These are phyloP conservation scores for Pichia pseudocactophila DNA, from an alignment of 805 yeast species.

Conservation along the genomic window DNA sequence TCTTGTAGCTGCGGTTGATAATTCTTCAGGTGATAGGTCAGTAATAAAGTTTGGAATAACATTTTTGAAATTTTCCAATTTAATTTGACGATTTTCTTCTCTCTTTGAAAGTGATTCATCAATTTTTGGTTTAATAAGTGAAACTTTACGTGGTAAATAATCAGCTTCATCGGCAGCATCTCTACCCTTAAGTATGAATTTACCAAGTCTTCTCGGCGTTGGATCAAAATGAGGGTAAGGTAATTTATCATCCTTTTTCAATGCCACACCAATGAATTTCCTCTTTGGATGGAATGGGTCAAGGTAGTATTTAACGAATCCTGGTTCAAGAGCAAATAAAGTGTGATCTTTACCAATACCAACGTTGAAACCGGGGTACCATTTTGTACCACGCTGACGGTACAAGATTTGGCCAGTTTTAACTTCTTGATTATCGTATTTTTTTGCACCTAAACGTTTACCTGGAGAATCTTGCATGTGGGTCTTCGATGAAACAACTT, in stretches of 20 bases:
- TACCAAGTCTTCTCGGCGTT: constrained; percentile 76
- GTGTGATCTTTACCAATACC: constrained; percentile 93
- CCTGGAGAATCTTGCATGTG: constrained; percentile 93
- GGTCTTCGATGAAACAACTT: constrained; percentile 91
- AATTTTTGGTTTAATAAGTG: constrained; percentile 45
- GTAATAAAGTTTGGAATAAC: constrained; percentile 25
- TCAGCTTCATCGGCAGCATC: constrained; percentile 51
- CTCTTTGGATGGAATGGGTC: constrained; percentile 97
- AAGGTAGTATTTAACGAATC: constrained; percentile 80
- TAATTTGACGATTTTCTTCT: constrained; percentile 29
- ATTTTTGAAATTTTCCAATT: constrained; percentile 24
- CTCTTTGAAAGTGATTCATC: constrained; percentile 33
- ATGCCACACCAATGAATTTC: constrained; percentile 81
- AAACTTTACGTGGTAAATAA: constrained; percentile 61
- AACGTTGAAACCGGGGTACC: constrained; percentile 89
- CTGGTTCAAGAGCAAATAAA: constrained; percentile 83
- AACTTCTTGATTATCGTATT: constrained; percentile 68
- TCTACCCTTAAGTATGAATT: constrained; percentile 41
- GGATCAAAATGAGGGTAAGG: constrained; percentile 94
- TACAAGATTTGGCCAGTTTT: constrained; percentile 77
- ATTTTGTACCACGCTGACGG: constrained; percentile 92
- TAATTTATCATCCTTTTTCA: constrained; percentile 49
- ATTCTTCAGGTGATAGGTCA: constrained; percentile 22
- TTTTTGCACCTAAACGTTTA: constrained; percentile 86
- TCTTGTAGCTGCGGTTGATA: constrained; percentile 39